These are phyloP conservation scores for Chlorella variabilis DNA, from an alignment of 163 green algal species.

Conservation along the genomic window DNA sequence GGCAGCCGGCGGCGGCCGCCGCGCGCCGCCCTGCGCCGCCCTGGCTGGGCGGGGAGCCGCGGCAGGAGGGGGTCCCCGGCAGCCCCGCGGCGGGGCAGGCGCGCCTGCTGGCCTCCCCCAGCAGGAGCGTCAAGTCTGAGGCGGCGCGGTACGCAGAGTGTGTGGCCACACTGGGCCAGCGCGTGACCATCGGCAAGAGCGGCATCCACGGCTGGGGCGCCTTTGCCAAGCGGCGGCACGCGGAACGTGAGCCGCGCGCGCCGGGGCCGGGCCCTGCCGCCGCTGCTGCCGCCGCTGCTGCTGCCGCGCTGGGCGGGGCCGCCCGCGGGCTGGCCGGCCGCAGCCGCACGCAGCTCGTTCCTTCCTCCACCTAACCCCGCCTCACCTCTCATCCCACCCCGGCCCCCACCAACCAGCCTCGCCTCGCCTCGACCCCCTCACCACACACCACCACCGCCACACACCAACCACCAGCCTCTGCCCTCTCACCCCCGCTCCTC, in stretches of 20 bases:
- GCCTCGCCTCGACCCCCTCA: too few relatives aligned
- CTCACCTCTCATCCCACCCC: too few relatives aligned
- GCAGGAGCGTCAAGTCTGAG: conserved; percentile 42
- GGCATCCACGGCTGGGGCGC: conserved; percentile 87
- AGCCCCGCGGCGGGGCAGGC: background rate
- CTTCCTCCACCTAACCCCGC: background rate
- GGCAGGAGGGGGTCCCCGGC: background rate
- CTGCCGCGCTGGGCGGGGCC: too few relatives aligned
- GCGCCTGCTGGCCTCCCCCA: background rate
- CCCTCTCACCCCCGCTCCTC: background rate
- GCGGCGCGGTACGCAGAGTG: conserved; percentile 67
- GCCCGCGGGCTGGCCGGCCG: too few relatives aligned
- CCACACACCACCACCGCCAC: background rate
- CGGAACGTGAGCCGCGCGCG: conserved; percentile 46
- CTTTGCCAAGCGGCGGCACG: conserved; percentile 71
- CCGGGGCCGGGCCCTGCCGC: background rate
- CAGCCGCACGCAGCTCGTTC: too few relatives aligned
- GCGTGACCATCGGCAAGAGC: conserved; percentile 78
- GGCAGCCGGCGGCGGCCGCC: background rate
- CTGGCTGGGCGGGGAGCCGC: background rate
- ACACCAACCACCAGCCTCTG: too few relatives aligned
- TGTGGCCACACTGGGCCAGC: conserved; percentile 41
- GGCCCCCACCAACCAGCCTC: too few relatives aligned
- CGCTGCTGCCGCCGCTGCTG: too few relatives aligned
- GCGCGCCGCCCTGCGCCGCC: background rate